phyloP scores from a whole-genome alignment of 345 rosid species.

The Toxicodendron radicans region DNA sequence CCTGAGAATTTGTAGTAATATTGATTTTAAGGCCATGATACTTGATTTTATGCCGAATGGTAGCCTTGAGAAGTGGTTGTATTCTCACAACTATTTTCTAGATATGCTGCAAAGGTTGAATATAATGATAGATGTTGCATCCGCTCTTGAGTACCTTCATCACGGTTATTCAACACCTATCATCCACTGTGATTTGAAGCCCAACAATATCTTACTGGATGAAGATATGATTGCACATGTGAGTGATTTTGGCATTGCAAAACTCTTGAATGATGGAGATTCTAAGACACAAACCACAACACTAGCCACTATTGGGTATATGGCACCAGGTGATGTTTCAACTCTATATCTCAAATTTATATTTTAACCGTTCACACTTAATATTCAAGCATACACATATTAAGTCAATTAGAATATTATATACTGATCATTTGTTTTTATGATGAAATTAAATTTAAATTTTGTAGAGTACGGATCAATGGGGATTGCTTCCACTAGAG shows the following conservation, averaged over 20 bases:
- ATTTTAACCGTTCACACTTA: background rate
- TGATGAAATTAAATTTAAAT: background rate
- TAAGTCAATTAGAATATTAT: background rate
- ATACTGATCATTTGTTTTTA: background rate
- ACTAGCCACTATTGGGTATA: background rate
- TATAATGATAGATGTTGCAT: background rate
- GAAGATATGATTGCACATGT: constrained; percentile 1
- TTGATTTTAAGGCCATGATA: background rate
- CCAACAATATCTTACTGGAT: background rate
- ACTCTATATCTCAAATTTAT: background rate
- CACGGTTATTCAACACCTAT: background rate
- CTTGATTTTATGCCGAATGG: background rate
- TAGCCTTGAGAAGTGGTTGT: background rate
- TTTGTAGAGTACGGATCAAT: background rate
- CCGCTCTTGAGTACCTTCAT: background rate
- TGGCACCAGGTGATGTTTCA: constrained; percentile 10
- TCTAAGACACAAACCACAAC: too few relatives aligned
- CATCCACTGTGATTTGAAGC: constrained; percentile 18
- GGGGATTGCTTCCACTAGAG: background rate
- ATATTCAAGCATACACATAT: background rate
- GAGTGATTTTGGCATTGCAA: background rate
- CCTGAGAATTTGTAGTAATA: constrained; percentile 1
- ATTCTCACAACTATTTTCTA: background rate
- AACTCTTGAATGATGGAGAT: too few relatives aligned
- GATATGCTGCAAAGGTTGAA: background rate